Conservation (phyloP, 371 early-diverging fungal genomes). For the Rozella allomycis region DNA sequence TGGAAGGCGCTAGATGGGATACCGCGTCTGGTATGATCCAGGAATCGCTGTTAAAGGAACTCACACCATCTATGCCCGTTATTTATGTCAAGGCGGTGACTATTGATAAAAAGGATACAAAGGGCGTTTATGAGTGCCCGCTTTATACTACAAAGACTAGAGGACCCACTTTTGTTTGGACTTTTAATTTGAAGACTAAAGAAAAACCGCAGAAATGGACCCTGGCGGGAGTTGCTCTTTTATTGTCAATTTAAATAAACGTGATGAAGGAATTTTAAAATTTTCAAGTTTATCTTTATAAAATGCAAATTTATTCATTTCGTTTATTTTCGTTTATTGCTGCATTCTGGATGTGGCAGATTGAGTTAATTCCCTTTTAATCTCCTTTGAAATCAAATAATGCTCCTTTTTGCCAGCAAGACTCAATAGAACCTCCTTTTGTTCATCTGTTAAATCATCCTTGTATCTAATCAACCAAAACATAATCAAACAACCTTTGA, state of each 20-base stretch:
- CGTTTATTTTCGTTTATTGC: too few relatives aligned
- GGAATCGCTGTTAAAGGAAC: slow-evolving; percentile 29
- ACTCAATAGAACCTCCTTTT: slow-evolving; percentile 68
- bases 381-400: slow-evolving; percentile 64
- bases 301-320: too few relatives aligned
- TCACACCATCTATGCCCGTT: slow-evolving; percentile 35
- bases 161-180: slow-evolving; percentile 38
- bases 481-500: slow-evolving; percentile 32
- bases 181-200: slow-evolving; percentile 36
- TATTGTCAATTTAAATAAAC: slow-evolving; percentile 1
- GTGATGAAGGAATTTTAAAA: too few relatives aligned
- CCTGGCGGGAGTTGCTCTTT: slow-evolving; percentile 15
- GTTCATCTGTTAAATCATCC: slow-evolving; percentile 74
- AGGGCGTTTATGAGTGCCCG: slow-evolving; percentile 38
- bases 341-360: too few relatives aligned
- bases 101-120: slow-evolving; percentile 33
- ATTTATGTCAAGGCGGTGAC: slow-evolving; percentile 35
- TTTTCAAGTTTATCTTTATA: too few relatives aligned
- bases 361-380: slow-evolving; percentile 74
- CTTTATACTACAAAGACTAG: slow-evolving; percentile 30
- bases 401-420: slow-evolving; percentile 57
- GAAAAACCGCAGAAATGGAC: slow-evolving; percentile 35
- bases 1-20: slow-evolving; percentile 42
- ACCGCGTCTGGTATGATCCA: slow-evolving; percentile 25
- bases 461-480: slow-evolving; percentile 43